A percentile compares a stretch with the other conserved stretches of the same genome.
Conservation (phyloP, 495 filamentous ascomycete species). For the Aspergillus ostianus region DNA sequence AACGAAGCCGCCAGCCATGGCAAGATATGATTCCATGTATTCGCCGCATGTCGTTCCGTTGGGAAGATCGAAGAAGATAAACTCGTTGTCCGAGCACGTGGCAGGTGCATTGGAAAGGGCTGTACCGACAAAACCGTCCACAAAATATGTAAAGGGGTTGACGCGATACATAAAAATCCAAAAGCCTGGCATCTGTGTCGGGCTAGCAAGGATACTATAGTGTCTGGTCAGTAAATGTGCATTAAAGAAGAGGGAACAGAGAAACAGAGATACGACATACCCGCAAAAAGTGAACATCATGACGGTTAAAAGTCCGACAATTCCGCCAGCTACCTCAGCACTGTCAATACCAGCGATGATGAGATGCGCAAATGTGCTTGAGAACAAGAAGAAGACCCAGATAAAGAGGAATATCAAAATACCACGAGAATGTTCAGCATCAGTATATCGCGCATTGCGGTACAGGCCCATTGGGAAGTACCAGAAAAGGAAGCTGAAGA, state of each 20-base stretch:
- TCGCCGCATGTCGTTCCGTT: slow-evolving; percentile 45
- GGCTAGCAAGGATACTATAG: slow-evolving; percentile 53
- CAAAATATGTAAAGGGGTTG: slow-evolving; percentile 58
- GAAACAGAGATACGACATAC: too few relatives aligned
- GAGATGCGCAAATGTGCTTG: slow-evolving; percentile 55
- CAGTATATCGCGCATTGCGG: slow-evolving; percentile 35
- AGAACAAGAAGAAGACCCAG: slow-evolving; percentile 47
- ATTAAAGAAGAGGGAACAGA: too few relatives aligned
- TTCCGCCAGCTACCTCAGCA: slow-evolving; percentile 43
- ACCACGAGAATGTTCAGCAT: slow-evolving; percentile 37
- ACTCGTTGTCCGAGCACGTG: slow-evolving; percentile 54
- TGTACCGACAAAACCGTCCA: slow-evolving; percentile 27
- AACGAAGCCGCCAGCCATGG: slow-evolving; percentile 18
- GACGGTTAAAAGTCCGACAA: background rate
- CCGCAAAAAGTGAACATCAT: slow-evolving; percentile 9
- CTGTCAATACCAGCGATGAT: slow-evolving; percentile 50
- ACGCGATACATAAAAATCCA: slow-evolving; percentile 73
- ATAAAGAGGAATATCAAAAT: slow-evolving; percentile 50
- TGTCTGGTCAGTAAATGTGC: too few relatives aligned
- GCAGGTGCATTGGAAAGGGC: slow-evolving; percentile 50
- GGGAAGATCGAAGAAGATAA: slow-evolving; percentile 49
- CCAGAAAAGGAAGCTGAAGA: slow-evolving; percentile 54
- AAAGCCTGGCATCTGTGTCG: slow-evolving; percentile 59
- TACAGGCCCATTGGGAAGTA: slow-evolving; percentile 62
- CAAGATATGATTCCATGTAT: slow-evolving; percentile 33